Percentiles rank a stretch among this genome's conserved stretches.
Evolutionary conservation across 768 basidiomycete species (phyloP).

Genomic region (Russula abietina): DNA sequence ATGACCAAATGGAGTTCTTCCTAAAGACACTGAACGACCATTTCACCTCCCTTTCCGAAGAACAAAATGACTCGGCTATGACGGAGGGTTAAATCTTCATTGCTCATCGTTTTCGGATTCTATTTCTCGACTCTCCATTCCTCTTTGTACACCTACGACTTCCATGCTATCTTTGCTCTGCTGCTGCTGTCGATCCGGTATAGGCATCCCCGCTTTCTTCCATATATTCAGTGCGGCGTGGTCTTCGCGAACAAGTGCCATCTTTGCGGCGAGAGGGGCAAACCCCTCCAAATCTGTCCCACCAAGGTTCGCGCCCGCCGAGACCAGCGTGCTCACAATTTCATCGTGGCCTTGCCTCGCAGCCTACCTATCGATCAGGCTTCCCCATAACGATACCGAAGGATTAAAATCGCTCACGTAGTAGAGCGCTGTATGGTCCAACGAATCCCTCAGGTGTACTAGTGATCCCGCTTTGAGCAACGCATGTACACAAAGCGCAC

Average conservation of each 20-base stretch:
- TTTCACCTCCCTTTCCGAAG: conserved; percentile 36
- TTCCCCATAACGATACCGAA: background rate
- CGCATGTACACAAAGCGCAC: conserved; percentile 36
- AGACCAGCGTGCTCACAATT: conserved; percentile 58
- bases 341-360: conserved; percentile 62
- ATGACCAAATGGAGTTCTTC: conserved; percentile 62
- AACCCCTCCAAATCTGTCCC: conserved; percentile 58
- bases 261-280: conserved; percentile 42
- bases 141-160: conserved; percentile 16
- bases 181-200: conserved; percentile 12
- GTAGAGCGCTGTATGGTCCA: conserved; percentile 82
- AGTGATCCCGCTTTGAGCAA: conserved; percentile 70
- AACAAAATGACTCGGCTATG: conserved; percentile 30
- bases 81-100: conserved; percentile 27
- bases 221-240: conserved; percentile 44
- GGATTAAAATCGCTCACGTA: conserved; percentile 45
- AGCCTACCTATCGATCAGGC: conserved; percentile 41
- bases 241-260: conserved; percentile 39
- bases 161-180: conserved; percentile 9
- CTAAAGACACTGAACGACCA: conserved; percentile 53
- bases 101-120: background rate
- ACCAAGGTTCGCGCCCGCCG: conserved; percentile 69
- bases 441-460: conserved; percentile 71
- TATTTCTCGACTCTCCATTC: background rate
- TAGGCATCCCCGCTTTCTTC: conserved; percentile 45